phyloP scores from a whole-genome alignment of 441 rosid genomes.

The Corymbia calophylla region DNA sequence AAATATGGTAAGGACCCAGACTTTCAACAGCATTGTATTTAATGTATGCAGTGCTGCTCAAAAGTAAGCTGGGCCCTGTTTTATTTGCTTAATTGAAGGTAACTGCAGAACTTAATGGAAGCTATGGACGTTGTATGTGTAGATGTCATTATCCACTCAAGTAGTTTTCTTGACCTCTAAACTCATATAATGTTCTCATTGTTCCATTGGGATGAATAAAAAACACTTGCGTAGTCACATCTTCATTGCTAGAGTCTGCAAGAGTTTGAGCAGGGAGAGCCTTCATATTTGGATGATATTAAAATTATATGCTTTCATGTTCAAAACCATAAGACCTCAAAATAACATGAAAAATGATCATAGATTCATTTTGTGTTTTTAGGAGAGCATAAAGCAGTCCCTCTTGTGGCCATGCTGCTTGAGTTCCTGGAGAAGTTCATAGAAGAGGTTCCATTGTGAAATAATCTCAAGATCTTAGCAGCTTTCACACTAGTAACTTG shows the following conservation, averaged over 20 bases:
- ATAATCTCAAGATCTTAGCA: not conserved
- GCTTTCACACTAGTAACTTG: not conserved
- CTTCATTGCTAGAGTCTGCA: not conserved
- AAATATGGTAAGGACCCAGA: not conserved
- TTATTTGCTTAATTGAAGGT: not conserved
- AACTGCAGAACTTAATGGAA: not conserved
- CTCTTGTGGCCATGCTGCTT: not conserved
- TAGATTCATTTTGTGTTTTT: not conserved
- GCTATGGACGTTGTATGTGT: not conserved
- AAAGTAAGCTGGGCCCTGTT: not conserved
- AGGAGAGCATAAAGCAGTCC: not conserved
- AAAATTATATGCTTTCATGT: not conserved
- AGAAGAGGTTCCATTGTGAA: not conserved
- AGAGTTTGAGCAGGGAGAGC: not conserved
- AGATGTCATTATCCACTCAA: not conserved
- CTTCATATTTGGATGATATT: not conserved
- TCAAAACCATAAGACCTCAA: not conserved
- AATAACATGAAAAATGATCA: not conserved
- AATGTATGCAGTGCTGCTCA: not conserved
- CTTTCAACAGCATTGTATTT: not conserved
- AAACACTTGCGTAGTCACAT: not conserved
- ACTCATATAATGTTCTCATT: not conserved
- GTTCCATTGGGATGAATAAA: not conserved
- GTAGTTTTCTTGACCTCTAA: not conserved
- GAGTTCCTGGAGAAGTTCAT: not conserved